Conservation (phyloP, 768 basidiomycete species). For the Tulasnella sp. region DNA sequence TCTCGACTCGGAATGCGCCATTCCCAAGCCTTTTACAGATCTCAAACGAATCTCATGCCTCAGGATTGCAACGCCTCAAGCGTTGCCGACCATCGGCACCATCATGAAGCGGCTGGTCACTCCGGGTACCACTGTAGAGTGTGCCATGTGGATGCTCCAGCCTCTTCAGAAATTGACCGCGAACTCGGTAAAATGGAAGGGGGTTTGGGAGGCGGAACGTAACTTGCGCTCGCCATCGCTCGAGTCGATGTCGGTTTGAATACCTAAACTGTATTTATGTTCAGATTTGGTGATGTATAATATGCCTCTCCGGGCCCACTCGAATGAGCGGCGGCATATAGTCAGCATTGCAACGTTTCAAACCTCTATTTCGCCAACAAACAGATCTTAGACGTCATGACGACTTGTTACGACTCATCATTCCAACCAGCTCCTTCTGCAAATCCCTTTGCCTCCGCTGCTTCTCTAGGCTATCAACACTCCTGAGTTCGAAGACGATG, state of each 20-base stretch:
- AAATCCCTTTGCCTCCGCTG: slow-evolving; percentile 70
- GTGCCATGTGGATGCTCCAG: neutral
- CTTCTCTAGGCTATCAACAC: slow-evolving; percentile 74
- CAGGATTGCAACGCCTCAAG: neutral
- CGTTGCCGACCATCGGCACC: neutral
- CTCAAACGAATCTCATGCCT: neutral
- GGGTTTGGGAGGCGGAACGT: neutral
- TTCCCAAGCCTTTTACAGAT: neutral
- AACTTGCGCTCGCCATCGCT: too few species aligned
- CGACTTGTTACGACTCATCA: slow-evolving; percentile 41
- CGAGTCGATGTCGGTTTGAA: too few species aligned
- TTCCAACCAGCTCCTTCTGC: slow-evolving; percentile 81
- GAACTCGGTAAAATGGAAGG: neutral
- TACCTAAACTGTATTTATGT: too few species aligned
- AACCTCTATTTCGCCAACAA: neutral
- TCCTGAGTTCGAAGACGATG: slow-evolving; percentile 84
- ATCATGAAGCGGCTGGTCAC: neutral
- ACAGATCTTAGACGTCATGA: neutral
- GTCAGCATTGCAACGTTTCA: too few species aligned
- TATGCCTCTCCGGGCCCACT: too few species aligned
- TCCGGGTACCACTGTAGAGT: neutral
- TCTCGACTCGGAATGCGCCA: neutral
- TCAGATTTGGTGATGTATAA: too few species aligned
- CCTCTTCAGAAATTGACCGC: neutral
- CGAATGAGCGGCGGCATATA: too few species aligned